These are phyloP conservation scores for Naumovozyma baii DNA, from an alignment of 805 yeast species.

Conservation along the genomic window DNA sequence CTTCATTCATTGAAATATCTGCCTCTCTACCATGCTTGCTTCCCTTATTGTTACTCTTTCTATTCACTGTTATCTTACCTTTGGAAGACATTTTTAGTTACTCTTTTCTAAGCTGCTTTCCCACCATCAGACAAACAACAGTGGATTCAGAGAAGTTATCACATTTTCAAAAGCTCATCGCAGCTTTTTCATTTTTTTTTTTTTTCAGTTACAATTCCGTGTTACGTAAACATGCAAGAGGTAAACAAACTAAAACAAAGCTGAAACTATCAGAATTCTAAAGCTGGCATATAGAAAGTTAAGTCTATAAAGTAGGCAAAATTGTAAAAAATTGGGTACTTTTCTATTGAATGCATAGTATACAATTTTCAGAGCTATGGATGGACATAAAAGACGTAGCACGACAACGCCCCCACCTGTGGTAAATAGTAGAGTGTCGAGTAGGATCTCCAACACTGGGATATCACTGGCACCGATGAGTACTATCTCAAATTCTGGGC, in stretches of 20 bases:
- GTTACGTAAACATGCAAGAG: no score
- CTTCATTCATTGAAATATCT: no score
- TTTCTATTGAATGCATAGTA: no score
- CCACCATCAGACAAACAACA: neutral
- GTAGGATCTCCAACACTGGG: neutral
- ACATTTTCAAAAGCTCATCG: constrained; percentile 1
- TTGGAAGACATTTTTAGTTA: neutral
- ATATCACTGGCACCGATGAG: neutral
- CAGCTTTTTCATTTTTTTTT: no score
- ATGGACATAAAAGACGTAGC: neutral
- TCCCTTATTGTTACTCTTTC: neutral
- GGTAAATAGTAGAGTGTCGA: no score
- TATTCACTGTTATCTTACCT: constrained; percentile 6
- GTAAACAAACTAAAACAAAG: neutral
- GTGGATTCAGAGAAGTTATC: neutral
- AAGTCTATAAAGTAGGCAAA: no score
- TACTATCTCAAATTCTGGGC: neutral
- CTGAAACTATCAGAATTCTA: no score
- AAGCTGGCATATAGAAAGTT: no score
- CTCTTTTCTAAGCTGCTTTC: neutral
- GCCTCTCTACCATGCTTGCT: neutral
- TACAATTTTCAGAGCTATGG: no score
- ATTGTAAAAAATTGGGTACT: no score
- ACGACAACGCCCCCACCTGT: neutral
- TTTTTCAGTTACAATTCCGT: no score